phyloP scores from a whole-genome alignment of 208 protist species.

The Acanthamoeba quina region DNA sequence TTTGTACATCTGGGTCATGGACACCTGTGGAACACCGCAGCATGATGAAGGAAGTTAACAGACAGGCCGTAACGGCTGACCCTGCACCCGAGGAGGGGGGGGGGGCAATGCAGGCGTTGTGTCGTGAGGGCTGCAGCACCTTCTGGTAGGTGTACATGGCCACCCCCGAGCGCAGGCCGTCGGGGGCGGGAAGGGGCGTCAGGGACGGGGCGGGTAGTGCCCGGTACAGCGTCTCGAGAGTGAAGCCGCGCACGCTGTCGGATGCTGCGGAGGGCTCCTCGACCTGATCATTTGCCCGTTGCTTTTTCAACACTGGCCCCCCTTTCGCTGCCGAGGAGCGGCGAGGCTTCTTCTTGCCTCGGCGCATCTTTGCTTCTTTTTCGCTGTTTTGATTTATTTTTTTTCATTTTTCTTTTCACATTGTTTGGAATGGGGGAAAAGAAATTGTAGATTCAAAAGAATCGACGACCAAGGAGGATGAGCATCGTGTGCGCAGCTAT shows the following conservation, averaged over 20 bases:
- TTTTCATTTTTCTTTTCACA: neutral
- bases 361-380: neutral
- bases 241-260: neutral
- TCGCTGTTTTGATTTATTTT: no score
- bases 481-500: slow-evolving; percentile 55
- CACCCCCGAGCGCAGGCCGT: slow-evolving; percentile 38
- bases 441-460: no score
- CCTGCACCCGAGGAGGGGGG: neutral
- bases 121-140: no score
- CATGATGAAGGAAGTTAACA: neutral
- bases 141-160: slow-evolving; percentile 65
- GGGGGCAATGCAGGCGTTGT: neutral
- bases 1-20: slow-evolving; percentile 42
- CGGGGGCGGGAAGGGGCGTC: neutral
- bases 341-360: neutral
- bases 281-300: neutral
- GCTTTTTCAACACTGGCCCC: neutral
- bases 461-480: slow-evolving; percentile 8
- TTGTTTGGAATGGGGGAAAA: no score
- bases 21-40: neutral
- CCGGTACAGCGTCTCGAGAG: neutral
- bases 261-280: neutral
- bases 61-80: no score
- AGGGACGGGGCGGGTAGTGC: neutral
- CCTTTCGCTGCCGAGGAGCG: neutral